Percentiles rank a stretch among this genome's conserved stretches.
These are phyloP conservation scores for Pneumocystis murina DNA, from an alignment of 1,139 yeast species.

Conservation along the genomic window DNA sequence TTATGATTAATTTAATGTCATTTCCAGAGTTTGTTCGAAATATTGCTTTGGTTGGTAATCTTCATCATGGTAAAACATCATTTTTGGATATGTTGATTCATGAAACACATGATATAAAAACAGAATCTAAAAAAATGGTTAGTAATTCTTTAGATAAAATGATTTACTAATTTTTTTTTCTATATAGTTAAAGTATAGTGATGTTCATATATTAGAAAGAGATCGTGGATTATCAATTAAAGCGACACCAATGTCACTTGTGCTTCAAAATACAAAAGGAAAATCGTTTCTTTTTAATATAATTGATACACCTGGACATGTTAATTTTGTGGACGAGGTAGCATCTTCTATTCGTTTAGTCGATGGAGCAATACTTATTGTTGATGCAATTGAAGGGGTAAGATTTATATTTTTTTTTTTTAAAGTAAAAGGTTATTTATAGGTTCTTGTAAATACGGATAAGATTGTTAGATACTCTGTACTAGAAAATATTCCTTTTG, in stretches of 20 bases:
- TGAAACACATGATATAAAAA: constrained; percentile 38
- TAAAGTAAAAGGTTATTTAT: neutral
- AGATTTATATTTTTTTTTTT: neutral
- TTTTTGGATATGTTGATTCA: constrained; percentile 53
- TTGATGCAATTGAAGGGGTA: constrained; percentile 80
- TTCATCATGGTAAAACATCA: constrained; percentile 81
- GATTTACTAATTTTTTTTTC: neutral
- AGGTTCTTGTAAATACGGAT: constrained; percentile 32
- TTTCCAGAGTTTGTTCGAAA: constrained; percentile 59
- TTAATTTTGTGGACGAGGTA: constrained; percentile 64
- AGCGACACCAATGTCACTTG: constrained; percentile 44
- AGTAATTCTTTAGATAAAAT: constrained; percentile 18
- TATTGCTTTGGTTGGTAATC: constrained; percentile 65
- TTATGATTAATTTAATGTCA: constrained; percentile 33
- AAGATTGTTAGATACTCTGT: constrained; percentile 37
- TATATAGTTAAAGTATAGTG: constrained; percentile 44
- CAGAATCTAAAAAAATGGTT: constrained; percentile 23
- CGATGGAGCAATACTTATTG: constrained; percentile 54
- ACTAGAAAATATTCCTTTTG: constrained; percentile 35
- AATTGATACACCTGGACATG: constrained; percentile 86
- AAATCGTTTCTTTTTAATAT: constrained; percentile 48
- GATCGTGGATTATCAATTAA: constrained; percentile 59
- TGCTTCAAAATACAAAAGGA: constrained; percentile 42
- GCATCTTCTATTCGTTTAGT: constrained; percentile 41
- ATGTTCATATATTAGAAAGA: constrained; percentile 52